Evolutionary conservation across 1,139 yeast genomes (phyloP).

Genomic region (Sugiyamaella castrensis): DNA sequence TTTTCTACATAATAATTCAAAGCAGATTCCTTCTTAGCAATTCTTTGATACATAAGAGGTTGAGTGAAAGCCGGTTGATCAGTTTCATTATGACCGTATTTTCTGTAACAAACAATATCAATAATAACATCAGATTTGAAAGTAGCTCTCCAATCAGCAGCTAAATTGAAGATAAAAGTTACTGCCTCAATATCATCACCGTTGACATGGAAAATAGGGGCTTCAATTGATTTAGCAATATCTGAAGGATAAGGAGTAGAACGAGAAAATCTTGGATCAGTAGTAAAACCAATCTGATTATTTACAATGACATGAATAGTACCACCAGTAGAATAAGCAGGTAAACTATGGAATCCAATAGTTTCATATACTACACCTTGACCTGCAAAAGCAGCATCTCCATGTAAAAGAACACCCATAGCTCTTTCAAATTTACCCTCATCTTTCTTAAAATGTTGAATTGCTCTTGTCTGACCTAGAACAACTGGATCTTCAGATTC

Average conservation of each 20-base stretch:
- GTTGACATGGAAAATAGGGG: slow-evolving; percentile 98
- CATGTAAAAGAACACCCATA: slow-evolving; percentile 88
- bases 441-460: slow-evolving; percentile 88
- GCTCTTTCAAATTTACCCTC: slow-evolving; percentile 82
- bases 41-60: slow-evolving; percentile 92
- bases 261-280: slow-evolving; percentile 96
- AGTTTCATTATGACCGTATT: slow-evolving; percentile 98
- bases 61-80: slow-evolving; percentile 99
- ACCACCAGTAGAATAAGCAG: slow-evolving; percentile 98
- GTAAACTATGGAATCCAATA: slow-evolving; percentile 88
- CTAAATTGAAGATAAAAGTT: slow-evolving; percentile 87
- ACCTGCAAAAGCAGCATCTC: slow-evolving; percentile 98
- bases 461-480: slow-evolving; percentile 95
- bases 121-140: slow-evolving; percentile 95
- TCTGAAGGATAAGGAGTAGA: slow-evolving; percentile 98
- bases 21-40: slow-evolving; percentile 84
- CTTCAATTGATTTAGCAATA: slow-evolving; percentile 92
- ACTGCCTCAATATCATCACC: slow-evolving; percentile 97
- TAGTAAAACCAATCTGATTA: slow-evolving; percentile 98
- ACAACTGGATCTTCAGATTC: slow-evolving; percentile 99
- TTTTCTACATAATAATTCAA: slow-evolving; percentile 80
- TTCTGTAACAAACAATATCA: slow-evolving; percentile 98
- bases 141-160: slow-evolving; percentile 98
- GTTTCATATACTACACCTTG: slow-evolving; percentile 99
- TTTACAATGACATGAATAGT: slow-evolving; percentile 92